These are phyloP conservation scores for Lachnum nothofagi DNA, from an alignment of 2,329 filamentous ascomycete genomes.

Conservation along the genomic window DNA sequence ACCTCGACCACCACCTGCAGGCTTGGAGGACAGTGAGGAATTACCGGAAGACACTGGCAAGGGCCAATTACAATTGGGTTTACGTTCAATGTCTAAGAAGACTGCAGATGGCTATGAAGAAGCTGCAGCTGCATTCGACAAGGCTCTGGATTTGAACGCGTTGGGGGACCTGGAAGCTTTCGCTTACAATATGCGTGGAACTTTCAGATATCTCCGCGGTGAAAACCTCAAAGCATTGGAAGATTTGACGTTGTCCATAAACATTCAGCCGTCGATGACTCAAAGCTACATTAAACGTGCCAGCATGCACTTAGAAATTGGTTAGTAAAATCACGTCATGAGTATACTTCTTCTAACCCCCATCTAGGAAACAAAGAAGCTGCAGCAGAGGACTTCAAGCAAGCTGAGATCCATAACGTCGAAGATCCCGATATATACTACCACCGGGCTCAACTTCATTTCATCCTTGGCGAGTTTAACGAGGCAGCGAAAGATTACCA, in stretches of 20 bases:
- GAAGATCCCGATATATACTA: constrained; percentile 97
- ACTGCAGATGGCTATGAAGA: constrained; percentile 89
- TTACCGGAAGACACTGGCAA: constrained; percentile 72
- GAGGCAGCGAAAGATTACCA: constrained; percentile 98
- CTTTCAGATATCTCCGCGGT: constrained; percentile 87
- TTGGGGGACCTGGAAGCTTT: constrained; percentile 81
- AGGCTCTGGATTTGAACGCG: constrained; percentile 75
- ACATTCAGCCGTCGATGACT: constrained; percentile 79
- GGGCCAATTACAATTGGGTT: constrained; percentile 78
- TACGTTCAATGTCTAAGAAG: constrained; percentile 76
- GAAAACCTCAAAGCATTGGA: constrained; percentile 76
- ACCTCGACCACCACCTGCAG: constrained; percentile 69
- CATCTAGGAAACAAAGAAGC: constrained; percentile 69
- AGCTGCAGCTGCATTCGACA: constrained; percentile 78
- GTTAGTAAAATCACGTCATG: constrained; percentile 41
- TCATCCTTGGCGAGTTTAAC: constrained; percentile 90
- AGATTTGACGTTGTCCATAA: constrained; percentile 88
- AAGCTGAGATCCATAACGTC: constrained; percentile 77
- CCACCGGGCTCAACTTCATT: constrained; percentile 95
- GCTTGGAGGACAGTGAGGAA: constrained; percentile 76
- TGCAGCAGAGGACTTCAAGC: constrained; percentile 80
- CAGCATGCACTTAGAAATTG: constrained; percentile 93
- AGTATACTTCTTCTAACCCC: constrained; percentile 29
- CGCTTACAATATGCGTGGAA: constrained; percentile 94
- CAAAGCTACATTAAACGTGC: constrained; percentile 99